Conservation (phyloP, 768 basidiomycete species). For the Suillus sp. region DNA sequence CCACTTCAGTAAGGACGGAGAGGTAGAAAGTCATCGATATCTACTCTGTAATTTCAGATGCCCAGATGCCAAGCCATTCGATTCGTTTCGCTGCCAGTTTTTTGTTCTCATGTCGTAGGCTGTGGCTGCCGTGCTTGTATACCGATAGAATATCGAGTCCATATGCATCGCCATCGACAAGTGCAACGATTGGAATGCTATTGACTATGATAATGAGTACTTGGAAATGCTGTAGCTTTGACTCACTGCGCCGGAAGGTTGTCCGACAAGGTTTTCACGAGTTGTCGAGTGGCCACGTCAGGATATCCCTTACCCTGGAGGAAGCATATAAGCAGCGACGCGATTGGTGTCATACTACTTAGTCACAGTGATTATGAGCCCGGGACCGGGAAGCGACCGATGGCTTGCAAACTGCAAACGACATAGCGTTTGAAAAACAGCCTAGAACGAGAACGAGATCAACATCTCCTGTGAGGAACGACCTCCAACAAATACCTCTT, state of each 20-base stretch:
- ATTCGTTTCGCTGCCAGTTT: conserved; percentile 69
- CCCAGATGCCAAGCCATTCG: conserved; percentile 78
- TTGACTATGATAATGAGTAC: conserved; percentile 4
- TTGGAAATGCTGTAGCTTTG: not conserved
- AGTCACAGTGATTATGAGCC: conserved; percentile 77
- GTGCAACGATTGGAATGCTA: conserved; percentile 74
- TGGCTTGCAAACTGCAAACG: conserved; percentile 53
- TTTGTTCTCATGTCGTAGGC: conserved; percentile 68
- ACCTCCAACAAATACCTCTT: conserved; percentile 62
- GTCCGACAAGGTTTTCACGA: conserved; percentile 72
- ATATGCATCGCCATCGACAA: conserved; percentile 92
- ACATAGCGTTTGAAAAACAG: conserved; percentile 90
- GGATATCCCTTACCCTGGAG: conserved; percentile 95
- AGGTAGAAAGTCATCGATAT: not conserved
- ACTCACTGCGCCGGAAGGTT: conserved; percentile 62
- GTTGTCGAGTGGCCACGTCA: conserved; percentile 86
- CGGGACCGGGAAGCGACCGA: conserved; percentile 55
- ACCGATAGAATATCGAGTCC: conserved; percentile 91
- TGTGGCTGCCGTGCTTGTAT: conserved; percentile 78
- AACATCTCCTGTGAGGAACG: not conserved
- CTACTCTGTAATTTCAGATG: conserved; percentile 69
- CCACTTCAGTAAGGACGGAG: not conserved
- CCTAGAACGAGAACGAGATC: conserved; percentile 50
- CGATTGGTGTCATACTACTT: not conserved
- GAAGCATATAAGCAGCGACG: conserved; percentile 12